These are phyloP conservation scores for Colletotrichum kahawae DNA, from an alignment of 2,329 filamentous ascomycete species.

Conservation along the genomic window DNA sequence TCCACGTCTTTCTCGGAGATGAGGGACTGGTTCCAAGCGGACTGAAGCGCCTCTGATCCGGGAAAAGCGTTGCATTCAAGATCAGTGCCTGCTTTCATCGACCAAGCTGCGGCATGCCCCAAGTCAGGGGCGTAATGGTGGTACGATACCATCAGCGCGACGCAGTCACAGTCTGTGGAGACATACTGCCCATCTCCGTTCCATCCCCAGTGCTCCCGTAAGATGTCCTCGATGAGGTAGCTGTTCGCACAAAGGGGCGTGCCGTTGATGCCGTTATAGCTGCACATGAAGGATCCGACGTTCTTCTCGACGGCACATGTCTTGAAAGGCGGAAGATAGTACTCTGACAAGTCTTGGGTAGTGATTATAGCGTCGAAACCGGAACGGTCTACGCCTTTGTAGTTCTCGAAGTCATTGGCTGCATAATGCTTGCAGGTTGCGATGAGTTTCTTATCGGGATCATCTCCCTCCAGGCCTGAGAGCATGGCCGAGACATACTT, in stretches of 20 bases:
- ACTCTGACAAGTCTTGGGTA: constrained; percentile 69
- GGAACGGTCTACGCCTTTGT: constrained; percentile 47
- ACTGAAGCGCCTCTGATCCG: constrained; percentile 11
- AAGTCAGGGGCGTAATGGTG: constrained; percentile 19
- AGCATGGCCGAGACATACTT: constrained; percentile 59
- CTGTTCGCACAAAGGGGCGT: constrained; percentile 67
- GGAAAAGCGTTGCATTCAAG: constrained; percentile 30
- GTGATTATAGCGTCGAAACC: constrained; percentile 62
- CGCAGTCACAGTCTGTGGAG: constrained; percentile 65
- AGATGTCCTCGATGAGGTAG: constrained; percentile 66
- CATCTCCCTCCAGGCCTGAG: constrained; percentile 52
- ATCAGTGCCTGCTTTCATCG: constrained; percentile 41
- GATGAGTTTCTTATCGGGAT: constrained; percentile 43
- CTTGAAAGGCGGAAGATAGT: constrained; percentile 71
- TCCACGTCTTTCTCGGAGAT: constrained; percentile 39
- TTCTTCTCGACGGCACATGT: constrained; percentile 64
- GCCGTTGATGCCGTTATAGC: constrained; percentile 70
- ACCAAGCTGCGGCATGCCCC: constrained; percentile 37
- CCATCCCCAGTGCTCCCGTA: constrained; percentile 71
- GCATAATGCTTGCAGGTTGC: constrained; percentile 66
- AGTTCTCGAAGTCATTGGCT: constrained; percentile 60
- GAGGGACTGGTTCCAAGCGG: constrained; percentile 35
- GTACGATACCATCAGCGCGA: constrained; percentile 12
- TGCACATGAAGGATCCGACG: constrained; percentile 65
- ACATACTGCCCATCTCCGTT: constrained; percentile 65